These are phyloP conservation scores for Cantharellus anzutake DNA, from an alignment of 768 basidiomycete species.

Conservation along the genomic window DNA sequence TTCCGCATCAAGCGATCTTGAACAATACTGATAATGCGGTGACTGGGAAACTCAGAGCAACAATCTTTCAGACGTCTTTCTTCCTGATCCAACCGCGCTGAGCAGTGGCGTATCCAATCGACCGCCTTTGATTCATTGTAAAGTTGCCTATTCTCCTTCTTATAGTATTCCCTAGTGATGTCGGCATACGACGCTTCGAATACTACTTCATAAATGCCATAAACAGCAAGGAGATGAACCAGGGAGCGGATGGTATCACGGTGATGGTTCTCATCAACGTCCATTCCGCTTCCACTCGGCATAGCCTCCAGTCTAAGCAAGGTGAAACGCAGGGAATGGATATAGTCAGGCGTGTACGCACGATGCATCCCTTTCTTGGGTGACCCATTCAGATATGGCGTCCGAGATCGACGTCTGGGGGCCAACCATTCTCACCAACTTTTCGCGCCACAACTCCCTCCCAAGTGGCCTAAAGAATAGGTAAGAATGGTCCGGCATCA, in stretches of 20 bases:
- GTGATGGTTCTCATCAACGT: background rate
- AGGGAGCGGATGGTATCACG: background rate
- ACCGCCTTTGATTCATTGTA: constrained; percentile 5
- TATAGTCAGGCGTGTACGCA: background rate
- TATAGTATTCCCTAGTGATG: background rate
- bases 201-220: background rate
- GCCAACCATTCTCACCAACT: constrained; percentile 20
- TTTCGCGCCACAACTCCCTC: constrained; percentile 5
- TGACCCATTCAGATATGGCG: background rate
- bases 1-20: background rate
- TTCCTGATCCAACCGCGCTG: constrained; percentile 35
- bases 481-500: no score
- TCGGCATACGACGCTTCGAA: background rate
- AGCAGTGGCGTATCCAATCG: constrained; percentile 33
- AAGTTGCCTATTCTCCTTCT: no score
- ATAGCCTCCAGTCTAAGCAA: background rate
- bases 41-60: constrained; percentile 13
- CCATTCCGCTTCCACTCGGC: background rate
- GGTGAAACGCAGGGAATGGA: background rate
- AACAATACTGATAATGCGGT: constrained; percentile 24
- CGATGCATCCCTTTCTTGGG: background rate
- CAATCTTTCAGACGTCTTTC: constrained; percentile 19
- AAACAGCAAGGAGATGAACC: background rate
- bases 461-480: background rate
- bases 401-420: background rate